These are phyloP conservation scores for Neonectria neomacrospora DNA, from an alignment of 2,329 filamentous ascomycete species.

Conservation along the genomic window DNA sequence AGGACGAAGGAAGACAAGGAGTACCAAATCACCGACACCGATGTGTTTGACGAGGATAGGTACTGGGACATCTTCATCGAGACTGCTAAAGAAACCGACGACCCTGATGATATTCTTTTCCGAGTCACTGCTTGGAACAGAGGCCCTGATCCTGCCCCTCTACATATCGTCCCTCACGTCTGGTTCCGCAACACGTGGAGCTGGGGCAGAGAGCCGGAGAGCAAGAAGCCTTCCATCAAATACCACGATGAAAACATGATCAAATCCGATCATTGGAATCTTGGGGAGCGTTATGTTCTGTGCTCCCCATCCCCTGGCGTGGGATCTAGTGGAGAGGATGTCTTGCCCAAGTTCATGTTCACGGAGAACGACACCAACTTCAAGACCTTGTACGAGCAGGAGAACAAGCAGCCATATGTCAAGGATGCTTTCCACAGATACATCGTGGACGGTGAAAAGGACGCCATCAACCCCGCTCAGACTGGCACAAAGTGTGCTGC, in stretches of 20 bases:
- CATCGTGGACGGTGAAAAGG: constrained; percentile 84
- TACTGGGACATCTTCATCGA: constrained; percentile 99
- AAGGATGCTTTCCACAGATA: constrained; percentile 95
- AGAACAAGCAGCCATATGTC: constrained; percentile 86
- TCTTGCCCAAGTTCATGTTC: constrained; percentile 86
- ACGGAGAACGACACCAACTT: constrained; percentile 97
- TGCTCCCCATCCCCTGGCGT: constrained; percentile 91
- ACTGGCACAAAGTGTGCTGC: constrained; percentile 89
- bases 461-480: constrained; percentile 81
- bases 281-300: constrained; percentile 86
- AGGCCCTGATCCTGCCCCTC: constrained; percentile 86
- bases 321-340: constrained; percentile 81
- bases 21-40: constrained; percentile 92
- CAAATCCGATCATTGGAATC: constrained; percentile 80
- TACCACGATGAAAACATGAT: constrained; percentile 73
- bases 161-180: constrained; percentile 93
- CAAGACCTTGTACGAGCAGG: constrained; percentile 76
- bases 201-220: constrained; percentile 82
- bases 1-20: constrained; percentile 82
- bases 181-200: constrained; percentile 99
- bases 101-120: constrained; percentile 91
- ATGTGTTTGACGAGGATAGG: constrained; percentile 84
- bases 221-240: constrained; percentile 83
- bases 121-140: constrained; percentile 97
- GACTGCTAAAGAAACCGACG: constrained; percentile 91